Percentiles rank a stretch among this genome's conserved stretches.
Conservation (phyloP, 2,329 filamentous ascomycete genomes). For the Colletotrichum sp. region DNA sequence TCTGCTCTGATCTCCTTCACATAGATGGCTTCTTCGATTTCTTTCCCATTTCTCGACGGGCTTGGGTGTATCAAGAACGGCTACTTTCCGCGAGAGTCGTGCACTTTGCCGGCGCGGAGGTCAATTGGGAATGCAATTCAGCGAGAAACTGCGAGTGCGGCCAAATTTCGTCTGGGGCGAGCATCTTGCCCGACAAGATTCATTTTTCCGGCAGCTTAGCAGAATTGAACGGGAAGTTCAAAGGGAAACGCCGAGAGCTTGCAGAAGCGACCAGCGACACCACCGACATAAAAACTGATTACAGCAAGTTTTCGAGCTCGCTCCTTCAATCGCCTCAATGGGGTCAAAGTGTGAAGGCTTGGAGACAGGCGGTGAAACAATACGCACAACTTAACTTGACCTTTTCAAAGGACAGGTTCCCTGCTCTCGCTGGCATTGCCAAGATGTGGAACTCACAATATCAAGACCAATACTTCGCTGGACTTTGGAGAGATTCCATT, state of each 20-base stretch:
- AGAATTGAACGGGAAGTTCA: neutral
- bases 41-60: neutral
- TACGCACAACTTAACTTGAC: conserved; percentile 16
- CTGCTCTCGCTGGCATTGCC: neutral
- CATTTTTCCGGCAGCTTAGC: neutral
- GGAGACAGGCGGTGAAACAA: neutral
- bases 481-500: neutral
- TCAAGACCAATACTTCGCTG: neutral
- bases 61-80: neutral
- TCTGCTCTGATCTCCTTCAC: neutral
- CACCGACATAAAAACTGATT: neutral
- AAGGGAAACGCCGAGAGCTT: neutral
- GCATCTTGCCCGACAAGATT: neutral
- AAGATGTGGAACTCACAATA: neutral
- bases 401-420: neutral
- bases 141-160: neutral
- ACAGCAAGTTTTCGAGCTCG: neutral
- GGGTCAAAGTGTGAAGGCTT: neutral
- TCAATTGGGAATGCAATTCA: neutral
- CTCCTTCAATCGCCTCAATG: neutral
- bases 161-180: neutral
- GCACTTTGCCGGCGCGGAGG: neutral
- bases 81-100: neutral
- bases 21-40: neutral
- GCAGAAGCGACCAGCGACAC: neutral